These are phyloP conservation scores for Tolypocladium guangdongense DNA, from an alignment of 2,329 filamentous ascomycete species.

Conservation along the genomic window DNA sequence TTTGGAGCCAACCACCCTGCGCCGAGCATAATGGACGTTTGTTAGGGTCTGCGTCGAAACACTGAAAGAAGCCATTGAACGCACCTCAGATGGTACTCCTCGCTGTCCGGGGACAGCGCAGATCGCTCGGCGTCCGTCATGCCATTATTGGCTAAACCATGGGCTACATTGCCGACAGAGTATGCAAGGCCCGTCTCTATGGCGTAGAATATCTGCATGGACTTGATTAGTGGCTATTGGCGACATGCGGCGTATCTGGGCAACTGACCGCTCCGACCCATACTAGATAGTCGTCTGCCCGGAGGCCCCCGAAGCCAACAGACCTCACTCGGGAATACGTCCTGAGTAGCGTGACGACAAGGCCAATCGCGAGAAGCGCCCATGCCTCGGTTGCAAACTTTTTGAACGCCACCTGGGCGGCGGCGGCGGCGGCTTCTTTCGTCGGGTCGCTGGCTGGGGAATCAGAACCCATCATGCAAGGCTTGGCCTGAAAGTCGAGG, in stretches of 20 bases:
- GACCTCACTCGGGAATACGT: constrained; percentile 35
- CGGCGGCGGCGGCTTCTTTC: constrained; percentile 11
- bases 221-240: background rate
- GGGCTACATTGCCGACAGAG: constrained; percentile 33
- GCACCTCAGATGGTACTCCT: constrained; percentile 31
- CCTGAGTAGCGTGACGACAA: constrained; percentile 38
- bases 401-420: constrained; percentile 11
- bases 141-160: constrained; percentile 44
- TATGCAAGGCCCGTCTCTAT: constrained; percentile 41
- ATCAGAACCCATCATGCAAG: background rate
- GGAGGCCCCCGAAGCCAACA: constrained; percentile 38
- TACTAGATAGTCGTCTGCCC: constrained; percentile 49
- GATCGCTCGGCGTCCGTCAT: constrained; percentile 41
- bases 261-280: constrained; percentile 35
- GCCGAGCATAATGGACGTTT: background rate
- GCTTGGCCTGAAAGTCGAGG: background rate
- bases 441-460: constrained; percentile 5
- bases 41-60: background rate
- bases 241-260: background rate
- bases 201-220: constrained; percentile 35
- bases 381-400: constrained; percentile 21
- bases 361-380: constrained; percentile 37
- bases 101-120: constrained; percentile 28
- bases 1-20: constrained; percentile 43
- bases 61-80: background rate